Evolutionary conservation across 2,329 filamentous ascomycete species (phyloP).

Genomic region (Tolypocladium tropicale): DNA sequence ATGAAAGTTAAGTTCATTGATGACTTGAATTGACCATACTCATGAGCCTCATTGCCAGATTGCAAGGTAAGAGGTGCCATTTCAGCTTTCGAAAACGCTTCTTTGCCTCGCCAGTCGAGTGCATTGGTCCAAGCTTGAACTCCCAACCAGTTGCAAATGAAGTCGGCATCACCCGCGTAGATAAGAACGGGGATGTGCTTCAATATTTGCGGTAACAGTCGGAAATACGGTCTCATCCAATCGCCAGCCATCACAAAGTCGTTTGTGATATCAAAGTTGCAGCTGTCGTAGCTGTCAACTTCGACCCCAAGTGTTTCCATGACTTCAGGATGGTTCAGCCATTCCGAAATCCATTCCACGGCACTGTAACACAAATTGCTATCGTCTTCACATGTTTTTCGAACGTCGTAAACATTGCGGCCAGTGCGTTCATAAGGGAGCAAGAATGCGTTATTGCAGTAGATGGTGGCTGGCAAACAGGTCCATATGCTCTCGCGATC

Average conservation of each 20-base stretch:
- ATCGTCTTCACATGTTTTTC: constrained; percentile 77
- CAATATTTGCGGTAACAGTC: constrained; percentile 72
- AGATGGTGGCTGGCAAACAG: constrained; percentile 86
- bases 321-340: constrained; percentile 88
- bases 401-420: constrained; percentile 89
- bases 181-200: constrained; percentile 89
- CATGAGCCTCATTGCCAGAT: no score
- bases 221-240: constrained; percentile 97
- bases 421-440: constrained; percentile 88
- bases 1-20: no score
- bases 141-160: constrained; percentile 95
- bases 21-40: no score
- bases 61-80: constrained; percentile 62
- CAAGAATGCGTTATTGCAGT: constrained; percentile 94
- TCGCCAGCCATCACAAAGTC: constrained; percentile 82
- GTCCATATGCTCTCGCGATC: constrained; percentile 78
- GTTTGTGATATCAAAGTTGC: constrained; percentile 95
- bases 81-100: constrained; percentile 62
- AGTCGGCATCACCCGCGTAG: constrained; percentile 83
- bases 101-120: constrained; percentile 85
- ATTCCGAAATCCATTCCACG: no score
- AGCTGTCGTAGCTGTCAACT: constrained; percentile 79
- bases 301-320: constrained; percentile 82
- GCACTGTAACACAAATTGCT: constrained; percentile 84
- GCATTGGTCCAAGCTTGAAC: constrained; percentile 91